phyloP scores from a whole-genome alignment of 208 protist species.

The Trypanosoma conorhini region DNA sequence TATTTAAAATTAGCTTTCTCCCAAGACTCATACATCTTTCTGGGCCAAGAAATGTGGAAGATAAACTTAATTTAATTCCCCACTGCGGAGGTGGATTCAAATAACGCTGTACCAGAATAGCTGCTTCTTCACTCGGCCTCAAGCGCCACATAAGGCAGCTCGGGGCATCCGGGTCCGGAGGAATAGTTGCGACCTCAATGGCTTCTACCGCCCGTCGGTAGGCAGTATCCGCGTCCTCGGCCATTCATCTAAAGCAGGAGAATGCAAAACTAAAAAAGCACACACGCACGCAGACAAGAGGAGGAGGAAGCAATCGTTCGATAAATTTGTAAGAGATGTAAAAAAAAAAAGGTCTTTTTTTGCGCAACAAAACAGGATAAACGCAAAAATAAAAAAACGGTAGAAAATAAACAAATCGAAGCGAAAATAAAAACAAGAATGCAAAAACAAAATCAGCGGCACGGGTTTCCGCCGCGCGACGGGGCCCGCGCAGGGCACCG shows the following conservation, averaged over 20 bases:
- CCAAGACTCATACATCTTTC: constrained; percentile 46
- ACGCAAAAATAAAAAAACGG: background rate
- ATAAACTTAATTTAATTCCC: constrained; percentile 57
- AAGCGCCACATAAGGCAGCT: constrained; percentile 38
- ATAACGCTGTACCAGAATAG: constrained; percentile 32
- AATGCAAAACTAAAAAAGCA: constrained; percentile 30
- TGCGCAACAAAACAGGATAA: background rate
- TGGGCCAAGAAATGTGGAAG: constrained; percentile 40
- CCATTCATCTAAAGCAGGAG: constrained; percentile 17
- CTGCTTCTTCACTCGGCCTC: constrained; percentile 51
- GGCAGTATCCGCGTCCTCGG: constrained; percentile 17
- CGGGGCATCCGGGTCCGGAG: constrained; percentile 40
- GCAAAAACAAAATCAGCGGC: too few relatives aligned
- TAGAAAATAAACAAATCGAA: background rate
- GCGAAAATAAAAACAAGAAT: background rate
- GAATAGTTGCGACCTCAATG: constrained; percentile 26
- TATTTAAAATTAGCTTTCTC: constrained; percentile 50
- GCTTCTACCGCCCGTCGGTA: constrained; percentile 37
- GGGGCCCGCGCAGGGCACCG: too few relatives aligned
- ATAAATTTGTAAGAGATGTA: too few relatives aligned
- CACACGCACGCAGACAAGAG: constrained; percentile 8
- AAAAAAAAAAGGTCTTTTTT: too few relatives aligned
- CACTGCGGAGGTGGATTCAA: constrained; percentile 52
- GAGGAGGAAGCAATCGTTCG: too few relatives aligned
- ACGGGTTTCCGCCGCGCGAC: too few relatives aligned